These are phyloP conservation scores for Penicillium sp. DNA, from an alignment of 2,329 filamentous ascomycete genomes.

Conservation along the genomic window DNA sequence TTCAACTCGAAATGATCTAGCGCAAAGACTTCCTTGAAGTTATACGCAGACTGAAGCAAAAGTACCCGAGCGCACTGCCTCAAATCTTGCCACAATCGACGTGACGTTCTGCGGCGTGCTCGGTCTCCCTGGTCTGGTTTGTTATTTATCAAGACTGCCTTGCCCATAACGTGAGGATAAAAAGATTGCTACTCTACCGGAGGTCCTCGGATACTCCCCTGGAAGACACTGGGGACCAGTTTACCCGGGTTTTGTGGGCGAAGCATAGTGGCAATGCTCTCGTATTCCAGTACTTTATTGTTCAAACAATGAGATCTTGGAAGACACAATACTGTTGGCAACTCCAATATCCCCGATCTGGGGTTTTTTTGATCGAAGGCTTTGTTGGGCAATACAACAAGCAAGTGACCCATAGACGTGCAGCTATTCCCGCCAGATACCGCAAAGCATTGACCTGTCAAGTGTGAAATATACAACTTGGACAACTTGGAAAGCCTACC, in stretches of 20 bases:
- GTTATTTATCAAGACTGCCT: constrained; percentile 6
- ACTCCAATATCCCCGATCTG: not conserved
- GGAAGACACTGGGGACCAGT: not conserved
- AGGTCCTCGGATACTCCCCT: not conserved
- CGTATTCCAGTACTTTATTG: not conserved
- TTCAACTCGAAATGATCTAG: constrained; percentile 6
- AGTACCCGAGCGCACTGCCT: constrained; percentile 20
- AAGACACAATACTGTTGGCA: not conserved
- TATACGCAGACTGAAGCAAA: constrained; percentile 8
- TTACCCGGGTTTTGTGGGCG: not conserved
- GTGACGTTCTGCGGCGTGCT: constrained; percentile 7
- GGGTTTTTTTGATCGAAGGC: not conserved
- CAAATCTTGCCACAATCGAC: constrained; percentile 8
- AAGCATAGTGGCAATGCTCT: not conserved
- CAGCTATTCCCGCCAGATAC: not conserved
- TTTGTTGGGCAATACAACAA: not conserved
- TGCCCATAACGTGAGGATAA: not conserved
- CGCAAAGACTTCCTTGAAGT: constrained; percentile 1
- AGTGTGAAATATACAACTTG: not conserved
- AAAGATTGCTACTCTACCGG: not conserved
- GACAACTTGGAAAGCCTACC: not conserved
- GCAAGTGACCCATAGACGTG: not conserved
- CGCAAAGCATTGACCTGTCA: not conserved
- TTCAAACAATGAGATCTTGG: not conserved
- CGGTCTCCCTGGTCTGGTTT: constrained; percentile 1